Percentiles rank a stretch among this genome's conserved stretches.
phyloP scores from a whole-genome alignment of 2,329 filamentous ascomycete species.

The Purpureocillium lavendulum region DNA sequence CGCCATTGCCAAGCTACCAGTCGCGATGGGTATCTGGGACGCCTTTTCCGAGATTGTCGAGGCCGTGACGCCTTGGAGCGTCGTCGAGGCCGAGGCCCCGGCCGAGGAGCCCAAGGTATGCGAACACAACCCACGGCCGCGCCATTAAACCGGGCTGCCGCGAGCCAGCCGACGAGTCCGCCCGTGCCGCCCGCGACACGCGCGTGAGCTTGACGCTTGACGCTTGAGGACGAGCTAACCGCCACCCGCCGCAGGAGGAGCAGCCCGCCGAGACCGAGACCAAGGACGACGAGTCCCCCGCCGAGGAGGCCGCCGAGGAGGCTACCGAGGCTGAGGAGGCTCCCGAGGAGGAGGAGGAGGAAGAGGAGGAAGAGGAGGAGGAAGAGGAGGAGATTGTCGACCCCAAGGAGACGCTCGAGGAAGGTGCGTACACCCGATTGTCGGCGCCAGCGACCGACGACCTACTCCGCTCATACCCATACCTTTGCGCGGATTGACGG shows the following conservation, averaged over 20 bases:
- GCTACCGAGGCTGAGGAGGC: conserved; percentile 31
- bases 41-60: conserved; percentile 55
- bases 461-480: too few relatives aligned
- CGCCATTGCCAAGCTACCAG: conserved; percentile 29
- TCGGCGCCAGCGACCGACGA: too few relatives aligned
- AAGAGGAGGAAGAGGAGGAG: conserved; percentile 43
- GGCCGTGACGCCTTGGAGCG: conserved; percentile 56
- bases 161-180: too few relatives aligned
- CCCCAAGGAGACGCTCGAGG: conserved; percentile 79
- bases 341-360: conserved; percentile 38
- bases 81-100: conserved; percentile 59
- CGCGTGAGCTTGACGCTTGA: not conserved
- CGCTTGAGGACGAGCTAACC: not conserved
- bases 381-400: conserved; percentile 82
- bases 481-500: not conserved
- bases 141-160: not conserved
- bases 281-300: conserved; percentile 29
- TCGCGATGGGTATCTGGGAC: conserved; percentile 61
- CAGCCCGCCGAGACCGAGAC: conserved; percentile 41
- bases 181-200: too few relatives aligned
- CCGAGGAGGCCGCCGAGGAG: conserved; percentile 17
- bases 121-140: conserved; percentile 1
- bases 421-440: conserved; percentile 68
- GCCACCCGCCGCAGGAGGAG: conserved; percentile 23
- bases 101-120: conserved; percentile 54